Percentiles rank a stretch among this genome's conserved stretches.
phyloP scores from a whole-genome alignment of 345 rosid genomes.

The Rhizophora mangle region DNA sequence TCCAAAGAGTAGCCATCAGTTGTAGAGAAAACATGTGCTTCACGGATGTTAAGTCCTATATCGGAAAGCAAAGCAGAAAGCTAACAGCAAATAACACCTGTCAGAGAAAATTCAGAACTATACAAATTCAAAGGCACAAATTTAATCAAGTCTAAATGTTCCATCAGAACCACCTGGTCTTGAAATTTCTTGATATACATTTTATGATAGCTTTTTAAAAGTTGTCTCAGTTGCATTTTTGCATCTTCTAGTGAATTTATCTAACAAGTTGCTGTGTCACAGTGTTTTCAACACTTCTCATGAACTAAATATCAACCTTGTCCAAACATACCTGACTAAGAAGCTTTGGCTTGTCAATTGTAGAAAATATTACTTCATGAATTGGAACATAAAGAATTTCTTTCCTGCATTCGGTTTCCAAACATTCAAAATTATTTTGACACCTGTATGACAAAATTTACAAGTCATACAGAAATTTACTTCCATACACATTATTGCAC shows the following conservation, averaged over 20 bases:
- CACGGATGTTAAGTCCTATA: conserved; percentile 74
- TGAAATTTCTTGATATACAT: neutral
- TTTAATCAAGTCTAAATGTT: neutral
- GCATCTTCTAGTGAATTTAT: no score
- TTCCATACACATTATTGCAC: neutral
- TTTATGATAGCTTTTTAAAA: neutral
- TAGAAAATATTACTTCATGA: conserved; percentile 73
- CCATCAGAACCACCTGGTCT: neutral
- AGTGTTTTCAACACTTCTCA: no score
- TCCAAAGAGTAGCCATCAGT: conserved; percentile 73
- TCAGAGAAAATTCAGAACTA: conserved; percentile 20
- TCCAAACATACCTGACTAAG: conserved; percentile 58
- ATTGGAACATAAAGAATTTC: conserved; percentile 32
- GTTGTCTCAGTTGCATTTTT: no score
- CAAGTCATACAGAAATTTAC: neutral
- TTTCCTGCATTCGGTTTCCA: conserved; percentile 45
- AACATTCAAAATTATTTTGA: conserved; percentile 14
- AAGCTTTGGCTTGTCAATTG: conserved; percentile 69
- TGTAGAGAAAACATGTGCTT: conserved; percentile 81
- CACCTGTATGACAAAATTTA: conserved; percentile 6
- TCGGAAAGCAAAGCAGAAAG: conserved; percentile 78
- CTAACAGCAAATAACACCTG: conserved; percentile 34
- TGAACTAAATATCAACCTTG: no score
- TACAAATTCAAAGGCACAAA: conserved; percentile 3
- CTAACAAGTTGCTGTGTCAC: no score